phyloP scores from a whole-genome alignment of 768 basidiomycete species.

The Amylocystis lapponica region DNA sequence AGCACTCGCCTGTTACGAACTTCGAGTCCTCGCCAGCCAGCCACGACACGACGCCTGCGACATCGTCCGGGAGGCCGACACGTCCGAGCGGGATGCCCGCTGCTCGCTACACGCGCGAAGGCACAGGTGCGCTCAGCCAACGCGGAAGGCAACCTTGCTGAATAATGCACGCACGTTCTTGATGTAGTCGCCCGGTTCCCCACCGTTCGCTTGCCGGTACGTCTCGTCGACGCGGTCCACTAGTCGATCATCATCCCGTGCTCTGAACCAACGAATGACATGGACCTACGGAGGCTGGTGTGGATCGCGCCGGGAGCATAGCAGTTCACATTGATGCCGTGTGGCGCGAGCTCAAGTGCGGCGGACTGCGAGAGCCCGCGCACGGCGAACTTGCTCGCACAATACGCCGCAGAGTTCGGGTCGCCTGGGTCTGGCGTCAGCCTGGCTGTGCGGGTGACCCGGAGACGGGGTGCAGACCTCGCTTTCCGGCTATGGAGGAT shows the following conservation, averaged over 20 bases:
- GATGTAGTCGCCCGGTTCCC: conserved; percentile 8
- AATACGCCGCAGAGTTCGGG: conserved; percentile 13
- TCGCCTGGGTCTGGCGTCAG: too few relatives aligned
- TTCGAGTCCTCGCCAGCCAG: conserved; percentile 23
- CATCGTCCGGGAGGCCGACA: conserved; percentile 25
- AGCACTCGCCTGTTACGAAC: conserved; percentile 23
- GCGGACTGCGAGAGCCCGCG: conserved; percentile 24
- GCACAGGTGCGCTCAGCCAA: neutral
- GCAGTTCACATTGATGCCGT: conserved; percentile 24
- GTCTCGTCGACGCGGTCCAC: conserved; percentile 12
- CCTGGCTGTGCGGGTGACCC: neutral
- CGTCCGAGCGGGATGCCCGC: conserved; percentile 15
- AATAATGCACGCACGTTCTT: conserved; percentile 3
- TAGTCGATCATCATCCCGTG: neutral
- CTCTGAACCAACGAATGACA: neutral
- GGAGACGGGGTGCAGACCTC: neutral
- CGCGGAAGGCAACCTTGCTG: neutral
- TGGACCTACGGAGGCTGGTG: conserved; percentile 14
- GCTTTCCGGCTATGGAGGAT: conserved; percentile 20
- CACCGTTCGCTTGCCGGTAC: conserved; percentile 7
- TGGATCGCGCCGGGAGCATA: conserved; percentile 24
- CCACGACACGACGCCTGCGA: conserved; percentile 26
- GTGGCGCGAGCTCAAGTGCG: conserved; percentile 20
- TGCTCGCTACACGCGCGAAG: neutral
- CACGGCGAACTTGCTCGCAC: conserved; percentile 26